Base-by-base conservation (phyloP, 1,284 basidiomycete genomes). In the Trichosporon inkin region DNA sequence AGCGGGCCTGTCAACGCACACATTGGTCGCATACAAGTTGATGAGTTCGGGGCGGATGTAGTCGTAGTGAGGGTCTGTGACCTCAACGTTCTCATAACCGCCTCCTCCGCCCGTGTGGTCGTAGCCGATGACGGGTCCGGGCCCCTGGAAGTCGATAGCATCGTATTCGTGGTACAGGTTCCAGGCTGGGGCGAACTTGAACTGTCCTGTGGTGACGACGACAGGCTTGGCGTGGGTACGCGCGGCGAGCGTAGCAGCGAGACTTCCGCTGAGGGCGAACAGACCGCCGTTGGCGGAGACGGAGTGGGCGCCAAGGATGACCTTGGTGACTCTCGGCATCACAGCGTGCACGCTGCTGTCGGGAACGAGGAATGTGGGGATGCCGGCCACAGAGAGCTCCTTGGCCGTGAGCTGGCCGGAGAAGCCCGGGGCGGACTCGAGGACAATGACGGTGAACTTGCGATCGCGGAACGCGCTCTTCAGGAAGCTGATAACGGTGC, bases 291-390 rank as follows among this genome's bases (percentile, higher is more conserved):
- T 96, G 34, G 95, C 94, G 44, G 96, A 86, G 66, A 99, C 89
- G 10, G 89, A 87, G 75, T 97, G 95, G 8, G 93, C 90, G 52
- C 92, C 92, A 53, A 97, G 83, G 63, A 97, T 86, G 65, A 98
- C 88, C 80, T 99, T 99, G 79, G 93, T 96, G 56, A 97, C 90
- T 63, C 95, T 87, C 3, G 95, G 95, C 87, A 99, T 92, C 66
- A 99, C 84, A 13, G 92, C 92, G 75, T 90, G 96, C 74, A 98
- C 88, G 39, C 91, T 91, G 16, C 90, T 91, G 78, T 98, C 95
- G 39, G 95, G 94, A 49, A 99, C 88, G 55, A 99, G 88, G 73
- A 98, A 88, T 17, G 92, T 94, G 11, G 91, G 92, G 67, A 98
- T 92, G 58, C 89, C 88, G 20, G 85, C 82, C 20, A 84, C 78